Evolutionary conservation across 169 alveolate genomes (phyloP), one percentile per base, ranked within the genome.

Genomic region (Eimeria maxima): DNA sequence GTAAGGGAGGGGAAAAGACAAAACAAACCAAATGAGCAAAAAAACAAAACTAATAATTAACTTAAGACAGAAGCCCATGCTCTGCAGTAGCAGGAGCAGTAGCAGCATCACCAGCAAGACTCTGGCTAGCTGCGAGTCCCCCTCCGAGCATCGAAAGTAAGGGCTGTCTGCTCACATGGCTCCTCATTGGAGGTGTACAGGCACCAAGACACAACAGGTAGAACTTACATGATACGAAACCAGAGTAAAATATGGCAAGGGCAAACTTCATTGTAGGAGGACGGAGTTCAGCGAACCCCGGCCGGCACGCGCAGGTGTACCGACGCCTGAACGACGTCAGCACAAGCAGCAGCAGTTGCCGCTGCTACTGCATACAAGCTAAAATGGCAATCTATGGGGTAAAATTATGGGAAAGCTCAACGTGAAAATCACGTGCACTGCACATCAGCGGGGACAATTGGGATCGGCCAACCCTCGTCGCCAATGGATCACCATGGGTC

Each of bases 81-180:
- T 47, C 81, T 13, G 53, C 81, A 13, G 81, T 27, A 27, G 78
- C 78, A 29, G 78, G 24, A 71, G 81, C 81, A 71, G 81, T 33
- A 11, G 50, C 81, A 33, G 81, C 47, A 29, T 33, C 50, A 71
- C 81, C 81, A 71, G 81, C 81, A 71, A 71, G 81, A 3, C 81
- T 29, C 81, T 71, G 81, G 81, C 81, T 71, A 71, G 81, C 81
- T 71, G 81, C 50, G 81, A 71, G 81, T 47, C 53, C 81, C 81
- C 5, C 38, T 71, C 81, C 81, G 81, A 71, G 81, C 81, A 38
- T 33, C 53, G 81, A 71, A 71, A 71, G 81, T 50, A 71, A 27
- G 81, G 81, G 81, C 50, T 71, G 27, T 71, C 47, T 38, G 47
- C 10, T 71, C 53, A 14, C 38, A 71, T 13, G 50, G 42, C n/a